Evolutionary conservation across 1,284 basidiomycete species (phyloP).

Genomic region (Lentinula novae-zelandiae): DNA sequence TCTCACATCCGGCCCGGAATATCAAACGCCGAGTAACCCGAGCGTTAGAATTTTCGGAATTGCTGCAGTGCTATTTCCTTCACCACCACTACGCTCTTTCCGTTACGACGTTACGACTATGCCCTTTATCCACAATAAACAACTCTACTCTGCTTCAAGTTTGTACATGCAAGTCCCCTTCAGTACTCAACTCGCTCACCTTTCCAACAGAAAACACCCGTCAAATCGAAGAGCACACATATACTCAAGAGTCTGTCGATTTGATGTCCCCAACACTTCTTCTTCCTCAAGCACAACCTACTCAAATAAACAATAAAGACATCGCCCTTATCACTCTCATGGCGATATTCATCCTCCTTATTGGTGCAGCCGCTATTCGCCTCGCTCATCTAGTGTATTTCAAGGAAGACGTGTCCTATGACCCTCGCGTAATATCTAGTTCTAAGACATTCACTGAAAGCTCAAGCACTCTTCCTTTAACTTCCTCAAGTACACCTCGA

Average conservation of each 20-base stretch:
- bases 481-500: background rate
- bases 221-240: background rate
- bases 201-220: background rate
- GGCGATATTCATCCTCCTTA: conserved; percentile 1
- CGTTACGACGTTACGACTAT: background rate
- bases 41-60: too few species aligned
- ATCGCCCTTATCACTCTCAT: conserved; percentile 5
- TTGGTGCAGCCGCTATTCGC: conserved; percentile 2
- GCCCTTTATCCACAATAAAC: conserved; percentile 2
- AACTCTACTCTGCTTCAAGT: background rate
- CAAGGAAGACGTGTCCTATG: background rate
- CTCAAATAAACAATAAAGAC: conserved; percentile 4
- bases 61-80: background rate
- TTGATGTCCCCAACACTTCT: background rate
- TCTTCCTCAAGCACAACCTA: background rate
- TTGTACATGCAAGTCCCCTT: background rate
- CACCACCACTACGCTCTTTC: background rate
- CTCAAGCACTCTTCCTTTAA: background rate
- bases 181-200: background rate
- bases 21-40: too few species aligned
- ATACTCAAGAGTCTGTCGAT: background rate
- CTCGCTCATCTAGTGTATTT: background rate
- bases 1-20: too few species aligned
- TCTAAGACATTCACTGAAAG: background rate
- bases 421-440: background rate